Evolutionary conservation across 2,329 filamentous ascomycete genomes (phyloP).

Genomic region (Coleophoma crateriformis): DNA sequence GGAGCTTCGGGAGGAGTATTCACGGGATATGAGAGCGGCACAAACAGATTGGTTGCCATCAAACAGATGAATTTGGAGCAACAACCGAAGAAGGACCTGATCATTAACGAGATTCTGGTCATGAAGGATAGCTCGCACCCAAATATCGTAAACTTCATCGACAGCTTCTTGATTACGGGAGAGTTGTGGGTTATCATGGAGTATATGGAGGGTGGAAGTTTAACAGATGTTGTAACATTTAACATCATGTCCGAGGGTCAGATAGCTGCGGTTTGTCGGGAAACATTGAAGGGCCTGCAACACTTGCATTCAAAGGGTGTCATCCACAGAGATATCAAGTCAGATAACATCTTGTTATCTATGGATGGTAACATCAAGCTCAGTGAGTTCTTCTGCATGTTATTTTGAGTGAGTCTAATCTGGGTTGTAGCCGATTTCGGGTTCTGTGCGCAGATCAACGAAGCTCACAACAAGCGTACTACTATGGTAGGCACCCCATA

Average conservation of each 20-base stretch:
- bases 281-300: conserved; percentile 87
- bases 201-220: conserved; percentile 96
- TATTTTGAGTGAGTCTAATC: too few relatives aligned
- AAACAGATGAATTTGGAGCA: conserved; percentile 99
- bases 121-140: conserved; percentile 99
- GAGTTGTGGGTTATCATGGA: conserved; percentile 99
- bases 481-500: conserved; percentile 99
- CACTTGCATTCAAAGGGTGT: conserved; percentile 97
- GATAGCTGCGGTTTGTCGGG: conserved; percentile 91
- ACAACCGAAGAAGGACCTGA: conserved; percentile 97
- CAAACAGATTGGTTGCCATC: conserved; percentile 88
- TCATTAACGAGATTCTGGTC: conserved; percentile 98
- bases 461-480: conserved; percentile 92
- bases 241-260: conserved; percentile 99
- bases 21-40: conserved; percentile 79
- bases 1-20: conserved; percentile 95
- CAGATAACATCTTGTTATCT: conserved; percentile 92
- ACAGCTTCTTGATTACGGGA: conserved; percentile 84
- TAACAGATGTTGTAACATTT: conserved; percentile 97
- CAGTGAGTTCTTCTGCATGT: conserved; percentile 52
- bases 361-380: conserved; percentile 96
- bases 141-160: conserved; percentile 99
- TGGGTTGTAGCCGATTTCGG: conserved; percentile 76
- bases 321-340: conserved; percentile 98
- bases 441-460: conserved; percentile 97